Evolutionary conservation across 352 stramenopile species (phyloP).

Genomic region (Pythium scleroteichum): DNA sequence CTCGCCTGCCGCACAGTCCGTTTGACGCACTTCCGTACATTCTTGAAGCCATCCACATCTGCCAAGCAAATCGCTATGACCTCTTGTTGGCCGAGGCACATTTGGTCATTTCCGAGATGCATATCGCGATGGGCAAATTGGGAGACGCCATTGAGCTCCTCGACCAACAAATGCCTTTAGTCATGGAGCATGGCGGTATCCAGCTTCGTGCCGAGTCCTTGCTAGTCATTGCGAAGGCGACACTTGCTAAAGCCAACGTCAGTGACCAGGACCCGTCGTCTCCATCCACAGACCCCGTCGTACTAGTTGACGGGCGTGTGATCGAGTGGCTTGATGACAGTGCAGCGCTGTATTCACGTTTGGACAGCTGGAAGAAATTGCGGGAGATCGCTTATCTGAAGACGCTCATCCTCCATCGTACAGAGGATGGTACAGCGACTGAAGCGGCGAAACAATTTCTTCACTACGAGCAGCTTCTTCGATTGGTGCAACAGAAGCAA

Average conservation of each 20-base stretch:
- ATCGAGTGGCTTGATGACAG: conserved; percentile 25
- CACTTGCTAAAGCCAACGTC: conserved; percentile 28
- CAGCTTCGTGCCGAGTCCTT: conserved; percentile 56
- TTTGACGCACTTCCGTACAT: conserved; percentile 48
- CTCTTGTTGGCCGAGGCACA: conserved; percentile 60
- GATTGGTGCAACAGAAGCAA: conserved; percentile 11
- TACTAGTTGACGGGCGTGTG: conserved; percentile 4
- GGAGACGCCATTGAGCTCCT: conserved; percentile 49
- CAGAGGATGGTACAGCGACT: background rate
- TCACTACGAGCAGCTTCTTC: conserved; percentile 17
- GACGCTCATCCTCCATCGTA: conserved; percentile 6
- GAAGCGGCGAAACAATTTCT: conserved; percentile 18
- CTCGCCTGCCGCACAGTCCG: conserved; percentile 41
- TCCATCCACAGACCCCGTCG: background rate
- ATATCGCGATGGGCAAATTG: conserved; percentile 56
- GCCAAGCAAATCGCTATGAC: conserved; percentile 51
- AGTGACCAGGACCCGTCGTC: background rate
- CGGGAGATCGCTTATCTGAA: conserved; percentile 27
- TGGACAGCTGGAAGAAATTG: conserved; percentile 24
- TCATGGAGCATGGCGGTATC: conserved; percentile 67
- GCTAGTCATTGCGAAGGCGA: conserved; percentile 56
- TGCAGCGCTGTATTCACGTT: conserved; percentile 13
- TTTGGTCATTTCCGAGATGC: conserved; percentile 61
- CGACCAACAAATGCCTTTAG: conserved; percentile 58
- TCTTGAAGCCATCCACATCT: conserved; percentile 52